Evolutionary conservation across 2,329 filamentous ascomycete species (phyloP).

Genomic region (Colletotrichum acutatum): DNA sequence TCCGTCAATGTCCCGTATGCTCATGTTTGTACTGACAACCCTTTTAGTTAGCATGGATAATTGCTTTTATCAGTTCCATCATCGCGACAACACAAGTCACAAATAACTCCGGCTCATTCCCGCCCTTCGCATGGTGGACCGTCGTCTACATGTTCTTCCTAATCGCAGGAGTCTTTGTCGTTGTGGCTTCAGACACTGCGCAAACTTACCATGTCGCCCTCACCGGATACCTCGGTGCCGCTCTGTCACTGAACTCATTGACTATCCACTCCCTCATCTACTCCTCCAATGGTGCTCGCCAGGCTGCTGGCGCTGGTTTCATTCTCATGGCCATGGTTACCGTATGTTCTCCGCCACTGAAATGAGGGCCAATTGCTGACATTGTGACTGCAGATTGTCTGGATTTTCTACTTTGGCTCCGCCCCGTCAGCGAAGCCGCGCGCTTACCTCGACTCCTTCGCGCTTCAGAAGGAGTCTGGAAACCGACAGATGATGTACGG

Average conservation of each 20-base stretch:
- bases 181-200: slow-evolving; percentile 85
- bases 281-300: slow-evolving; percentile 74
- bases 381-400: slow-evolving; percentile 75
- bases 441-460: slow-evolving; percentile 94
- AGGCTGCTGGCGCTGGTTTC: slow-evolving; percentile 92
- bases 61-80: slow-evolving; percentile 88
- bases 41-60: slow-evolving; percentile 89
- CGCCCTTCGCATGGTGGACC: slow-evolving; percentile 93
- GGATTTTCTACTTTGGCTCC: slow-evolving; percentile 99
- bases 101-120: slow-evolving; percentile 64
- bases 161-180: slow-evolving; percentile 82
- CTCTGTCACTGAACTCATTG: slow-evolving; percentile 86
- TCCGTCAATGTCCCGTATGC: neutral
- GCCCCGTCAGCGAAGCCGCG: slow-evolving; percentile 87
- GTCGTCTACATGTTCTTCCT: slow-evolving; percentile 86
- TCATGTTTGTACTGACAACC: neutral
- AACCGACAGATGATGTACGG: slow-evolving; percentile 80
- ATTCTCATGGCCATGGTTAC: slow-evolving; percentile 94
- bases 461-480: slow-evolving; percentile 86
- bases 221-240: slow-evolving; percentile 86
- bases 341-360: slow-evolving; percentile 63
- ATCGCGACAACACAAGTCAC: slow-evolving; percentile 68
- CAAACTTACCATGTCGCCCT: slow-evolving; percentile 93
- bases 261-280: slow-evolving; percentile 90
- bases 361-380: neutral